Base-by-base conservation (phyloP, 192 early-diverging fungal genomes). In the Gamsiella multidivaricata region DNA sequence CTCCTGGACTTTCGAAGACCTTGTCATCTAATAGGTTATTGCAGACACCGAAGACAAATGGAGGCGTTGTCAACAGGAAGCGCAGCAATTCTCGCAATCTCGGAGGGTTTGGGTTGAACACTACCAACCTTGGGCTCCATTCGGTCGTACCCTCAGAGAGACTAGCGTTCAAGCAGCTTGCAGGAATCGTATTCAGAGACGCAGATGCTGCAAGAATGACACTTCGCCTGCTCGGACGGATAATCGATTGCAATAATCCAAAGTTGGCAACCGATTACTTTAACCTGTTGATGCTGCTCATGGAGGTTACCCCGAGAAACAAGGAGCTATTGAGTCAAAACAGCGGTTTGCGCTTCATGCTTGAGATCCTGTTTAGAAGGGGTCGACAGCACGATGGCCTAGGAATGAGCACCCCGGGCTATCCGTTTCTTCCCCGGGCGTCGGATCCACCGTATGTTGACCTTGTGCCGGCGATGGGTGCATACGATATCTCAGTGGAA, bases 261-360 rank as follows among this genome's bases (percentile, higher is more conserved):
- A 81, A 69, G 42, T 54, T 81, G 26, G 72, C 72, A 6, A 75
- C 62, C 2, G 69, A 79, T 25, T 82, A 72, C 32, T 79, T 82
- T 54, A 79, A 79, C 36, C 41, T 82, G 17, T 33, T 82, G 7
- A 79, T 82, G 74, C n/a, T 80, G 54, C 56, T 81, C 10, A 81
- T 81, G 80, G 80, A 81, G 43, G 80, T 81, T 33, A 76, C 72
- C n/a, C 80, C 80, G 18, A 47, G 78, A 22, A 82, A 82, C 61
- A 82, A 82, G 60, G 76, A 82, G 45, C 63, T 82, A 3, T 47
- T 82, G 11, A 64, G 78, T 25, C 59, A 45, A 5, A 82, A 82
- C 36, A 12, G 69, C 26, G 81, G 79, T 12, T 26, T 82, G 39
- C 64, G 59, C 12, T 82, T 69, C 54, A 78, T 82, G 65, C 64